Evolutionary conservation across 1,284 basidiomycete genomes (phyloP).

Genomic region (Ceratobasidium sp.): DNA sequence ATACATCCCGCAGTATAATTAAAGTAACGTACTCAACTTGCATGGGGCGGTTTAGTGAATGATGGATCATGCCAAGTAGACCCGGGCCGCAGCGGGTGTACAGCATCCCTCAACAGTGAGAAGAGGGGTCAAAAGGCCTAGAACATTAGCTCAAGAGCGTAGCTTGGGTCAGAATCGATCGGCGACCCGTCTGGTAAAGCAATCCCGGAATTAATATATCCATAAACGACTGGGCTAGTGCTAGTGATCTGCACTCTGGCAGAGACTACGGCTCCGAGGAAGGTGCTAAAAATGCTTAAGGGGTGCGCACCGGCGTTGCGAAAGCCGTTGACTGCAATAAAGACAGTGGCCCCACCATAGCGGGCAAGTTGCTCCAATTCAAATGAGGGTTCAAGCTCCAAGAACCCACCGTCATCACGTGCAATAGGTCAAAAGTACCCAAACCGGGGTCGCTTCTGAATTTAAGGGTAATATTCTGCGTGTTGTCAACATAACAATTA

Average conservation of each 20-base stretch:
- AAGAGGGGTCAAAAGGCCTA: not conserved
- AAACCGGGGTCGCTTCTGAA: not conserved
- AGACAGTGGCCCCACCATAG: too few relatives aligned
- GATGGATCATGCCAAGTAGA: too few relatives aligned
- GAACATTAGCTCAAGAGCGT: too few relatives aligned
- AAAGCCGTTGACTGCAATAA: not conserved
- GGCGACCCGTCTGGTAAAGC: too few relatives aligned
- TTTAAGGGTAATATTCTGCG: not conserved
- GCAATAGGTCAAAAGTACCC: not conserved
- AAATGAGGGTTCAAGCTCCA: not conserved
- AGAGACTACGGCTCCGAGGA: not conserved
- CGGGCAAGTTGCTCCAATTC: not conserved
- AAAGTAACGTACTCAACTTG: too few relatives aligned
- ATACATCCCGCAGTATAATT: too few relatives aligned
- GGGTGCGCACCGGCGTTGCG: not conserved
- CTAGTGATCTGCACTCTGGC: not conserved
- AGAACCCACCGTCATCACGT: not conserved
- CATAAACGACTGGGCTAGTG: slow-evolving; percentile 7
- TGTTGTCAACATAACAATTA: slow-evolving; percentile 18
- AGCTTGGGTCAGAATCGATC: too few relatives aligned
- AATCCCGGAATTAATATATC: slow-evolving; percentile 18
- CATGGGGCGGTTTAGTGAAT: too few relatives aligned
- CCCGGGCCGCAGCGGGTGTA: too few relatives aligned
- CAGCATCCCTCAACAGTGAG: too few relatives aligned
- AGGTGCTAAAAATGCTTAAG: not conserved